Evolutionary conservation across 352 stramenopile species (phyloP), one percentile per base, ranked within the genome.

Genomic region (Phytophthora agathidicida): DNA sequence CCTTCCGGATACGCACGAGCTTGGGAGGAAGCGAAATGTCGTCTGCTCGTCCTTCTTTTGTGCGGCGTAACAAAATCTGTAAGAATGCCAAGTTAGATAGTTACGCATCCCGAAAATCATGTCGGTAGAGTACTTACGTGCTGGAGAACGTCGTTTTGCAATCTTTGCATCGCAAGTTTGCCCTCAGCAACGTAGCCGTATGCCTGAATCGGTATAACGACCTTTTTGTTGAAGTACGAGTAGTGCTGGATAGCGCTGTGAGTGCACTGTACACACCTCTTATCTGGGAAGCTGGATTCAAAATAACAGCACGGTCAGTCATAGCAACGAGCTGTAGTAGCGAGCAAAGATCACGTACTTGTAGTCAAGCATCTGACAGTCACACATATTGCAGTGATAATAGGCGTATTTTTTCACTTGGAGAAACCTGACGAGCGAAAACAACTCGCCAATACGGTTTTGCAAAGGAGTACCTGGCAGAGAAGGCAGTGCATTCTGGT

Each of bases 131-230:
- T 35, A 91, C 80, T 51, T 87, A 94, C 87, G 52, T 96, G 85
- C 46, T 96, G 87, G 5, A 96, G 73, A 31, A 96, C 78, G 38
- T 97, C 89, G 49, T 98, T 94, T 59, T 99, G 98, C 8, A 99
- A 77, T 22, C 89, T 89, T 30, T 99, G 89, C 94, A 99, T 99
- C 3, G 97, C 97, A 28, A 91, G 58, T 42, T 96, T 93, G 10
- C 94, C 94, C 44, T 98, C 90, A 3, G 84, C 91, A 36, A 97
- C 78, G 52, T 98, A 98, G 23, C 93, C 94, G 48, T 97, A 98
- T 16, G 93, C 80, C 62, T 99, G 93, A 51, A 99, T 99, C 6
- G 97, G 97, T 56, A 99, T 99, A 5, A 99, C 80, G 22, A 99
- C 91, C 49, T 98, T 95, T 62, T 98, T 98, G 74, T 99, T 99